phyloP scores from a whole-genome alignment of 345 rosid genomes.

The Angophora floribunda region DNA sequence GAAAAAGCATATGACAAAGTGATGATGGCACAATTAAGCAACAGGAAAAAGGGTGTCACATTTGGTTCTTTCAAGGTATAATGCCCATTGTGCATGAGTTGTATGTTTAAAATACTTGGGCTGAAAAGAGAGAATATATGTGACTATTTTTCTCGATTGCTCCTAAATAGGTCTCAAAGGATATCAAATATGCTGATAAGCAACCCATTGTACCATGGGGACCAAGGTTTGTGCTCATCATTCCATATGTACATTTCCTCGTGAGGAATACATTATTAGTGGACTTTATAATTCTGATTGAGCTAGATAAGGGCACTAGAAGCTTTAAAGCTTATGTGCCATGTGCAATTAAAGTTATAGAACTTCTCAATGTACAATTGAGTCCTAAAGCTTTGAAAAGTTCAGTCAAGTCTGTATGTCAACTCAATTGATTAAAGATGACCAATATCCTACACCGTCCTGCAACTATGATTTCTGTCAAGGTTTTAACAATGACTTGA shows the following conservation, averaged over 20 bases:
- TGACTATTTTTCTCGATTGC: background rate
- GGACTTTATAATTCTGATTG: background rate
- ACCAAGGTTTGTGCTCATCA: constrained; percentile 53
- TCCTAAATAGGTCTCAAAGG: constrained; percentile 77
- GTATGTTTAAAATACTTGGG: background rate
- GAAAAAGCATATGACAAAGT: constrained; percentile 98
- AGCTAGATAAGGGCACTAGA: background rate
- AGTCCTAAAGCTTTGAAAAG: background rate
- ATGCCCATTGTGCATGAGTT: background rate
- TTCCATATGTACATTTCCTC: background rate
- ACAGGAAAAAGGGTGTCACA: constrained; percentile 78
- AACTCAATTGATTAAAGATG: background rate
- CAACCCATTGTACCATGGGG: constrained; percentile 97
- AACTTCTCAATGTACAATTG: background rate
- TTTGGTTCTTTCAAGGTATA: constrained; percentile 79
- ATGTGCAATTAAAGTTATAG: background rate
- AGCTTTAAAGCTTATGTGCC: background rate
- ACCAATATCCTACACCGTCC: background rate
- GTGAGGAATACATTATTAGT: background rate
- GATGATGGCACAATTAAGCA: constrained; percentile 76
- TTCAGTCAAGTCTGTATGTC: background rate
- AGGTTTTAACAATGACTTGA: background rate
- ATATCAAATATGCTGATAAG: constrained; percentile 94
- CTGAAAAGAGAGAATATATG: background rate
- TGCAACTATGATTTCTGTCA: background rate